These are phyloP conservation scores for Biancaea sappan DNA, from an alignment of 306 rosid genomes.

Conservation along the genomic window DNA sequence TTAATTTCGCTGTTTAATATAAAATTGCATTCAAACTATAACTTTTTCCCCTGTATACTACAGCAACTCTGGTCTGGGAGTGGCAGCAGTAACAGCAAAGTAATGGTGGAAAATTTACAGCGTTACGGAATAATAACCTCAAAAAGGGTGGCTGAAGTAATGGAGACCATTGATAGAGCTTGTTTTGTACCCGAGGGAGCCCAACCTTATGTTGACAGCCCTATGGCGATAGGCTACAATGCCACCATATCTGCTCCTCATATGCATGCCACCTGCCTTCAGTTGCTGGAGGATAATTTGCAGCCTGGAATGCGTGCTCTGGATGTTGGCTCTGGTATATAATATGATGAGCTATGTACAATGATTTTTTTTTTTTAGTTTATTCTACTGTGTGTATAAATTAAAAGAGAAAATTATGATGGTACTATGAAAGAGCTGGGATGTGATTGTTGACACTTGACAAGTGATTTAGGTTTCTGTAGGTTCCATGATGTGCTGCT, in stretches of 20 bases:
- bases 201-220: constrained; percentile 78
- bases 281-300: constrained; percentile 77
- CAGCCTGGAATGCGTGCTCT: constrained; percentile 91
- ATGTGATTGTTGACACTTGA: constrained; percentile 5
- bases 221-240: constrained; percentile 83
- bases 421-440: constrained; percentile 10
- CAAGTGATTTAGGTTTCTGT: neutral
- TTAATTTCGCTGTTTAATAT: neutral
- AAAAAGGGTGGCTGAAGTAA: constrained; percentile 63
- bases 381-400: neutral
- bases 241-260: constrained; percentile 99
- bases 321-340: constrained; percentile 90
- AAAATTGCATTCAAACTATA: neutral
- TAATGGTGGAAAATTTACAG: constrained; percentile 79
- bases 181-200: constrained; percentile 70
- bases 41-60: constrained; percentile 1
- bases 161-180: constrained; percentile 82
- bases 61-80: constrained; percentile 75
- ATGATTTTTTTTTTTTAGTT: neutral
- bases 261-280: constrained; percentile 96
- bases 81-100: constrained; percentile 61
- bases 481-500: neutral
- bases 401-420: neutral
- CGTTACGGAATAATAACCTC: constrained; percentile 70
- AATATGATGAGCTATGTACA: neutral